phyloP scores from a whole-genome alignment of 768 basidiomycete genomes.

The Podaxis pistillaris region DNA sequence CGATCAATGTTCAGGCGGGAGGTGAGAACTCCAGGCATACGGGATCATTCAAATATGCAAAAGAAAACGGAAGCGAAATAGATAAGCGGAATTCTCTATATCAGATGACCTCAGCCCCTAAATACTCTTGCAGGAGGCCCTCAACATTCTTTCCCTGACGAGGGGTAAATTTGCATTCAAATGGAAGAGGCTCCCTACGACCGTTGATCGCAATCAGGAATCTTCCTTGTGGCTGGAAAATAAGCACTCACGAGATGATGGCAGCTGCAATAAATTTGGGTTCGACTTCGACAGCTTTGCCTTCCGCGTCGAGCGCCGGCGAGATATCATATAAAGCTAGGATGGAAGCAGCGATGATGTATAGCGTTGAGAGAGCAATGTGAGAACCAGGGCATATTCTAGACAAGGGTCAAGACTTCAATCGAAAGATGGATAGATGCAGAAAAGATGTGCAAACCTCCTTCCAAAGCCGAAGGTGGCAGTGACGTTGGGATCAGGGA shows the following conservation, averaged over 20 bases:
- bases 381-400: constrained; percentile 15
- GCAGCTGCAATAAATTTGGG: background rate
- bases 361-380: constrained; percentile 2
- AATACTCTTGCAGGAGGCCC: background rate
- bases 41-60: too few relatives aligned
- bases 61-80: too few relatives aligned
- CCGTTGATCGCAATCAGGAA: background rate
- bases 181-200: background rate
- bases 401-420: background rate
- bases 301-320: constrained; percentile 11
- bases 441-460: constrained; percentile 16
- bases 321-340: constrained; percentile 21
- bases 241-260: constrained; percentile 5
- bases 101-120: background rate
- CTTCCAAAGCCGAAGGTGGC: constrained; percentile 32
- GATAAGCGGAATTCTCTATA: too few relatives aligned
- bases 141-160: background rate
- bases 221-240: background rate
- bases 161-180: background rate
- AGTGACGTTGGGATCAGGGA: constrained; percentile 22
- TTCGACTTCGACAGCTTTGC: background rate
- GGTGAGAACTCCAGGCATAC: too few relatives aligned
- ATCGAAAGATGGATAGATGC: background rate
- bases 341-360: constrained; percentile 5
- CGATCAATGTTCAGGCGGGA: too few relatives aligned